Evolutionary conservation across 805 yeast species (phyloP), one percentile per base, ranked within the genome.

Genomic region (Metschnikowia lachancei): DNA sequence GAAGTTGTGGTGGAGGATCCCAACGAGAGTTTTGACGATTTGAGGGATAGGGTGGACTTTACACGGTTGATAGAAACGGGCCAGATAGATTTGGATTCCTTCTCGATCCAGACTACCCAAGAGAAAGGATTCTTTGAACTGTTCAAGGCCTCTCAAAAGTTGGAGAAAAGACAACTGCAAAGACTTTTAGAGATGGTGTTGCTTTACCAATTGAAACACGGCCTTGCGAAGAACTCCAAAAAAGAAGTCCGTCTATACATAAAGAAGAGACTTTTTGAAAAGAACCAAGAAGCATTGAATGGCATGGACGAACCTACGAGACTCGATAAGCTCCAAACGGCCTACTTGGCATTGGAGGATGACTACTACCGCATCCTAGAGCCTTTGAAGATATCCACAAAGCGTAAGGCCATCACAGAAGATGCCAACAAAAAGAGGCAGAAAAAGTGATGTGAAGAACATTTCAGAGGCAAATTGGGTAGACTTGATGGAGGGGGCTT

Each of bases 1-100:
- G 95, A 91, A 56, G 76, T 94, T 33, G 88, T 92, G 0, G 89
- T 94, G 3, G 98, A 94, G 62, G 99, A 94, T 62, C 98, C 98
- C 2, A 87, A 85, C 59, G 97, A 90, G 61, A 80, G 81, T 30
- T 92, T 94, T 66, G 99, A 94, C 60, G 95, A 87, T 59, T 70
- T 94, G 54, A 76, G 99, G 48, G 97, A 94, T 61, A 71, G 92
- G 28, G 77, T 82, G 52, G 98, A 94, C 59, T 70, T 89, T 54
- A 40, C 45, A n/a, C 49, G 67, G 38, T 39, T 56, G 42, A 26
- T 43, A n/a, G 45, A 24, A 16, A 12, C 28, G 10, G 45, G 42
- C 11, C 18, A 39, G 19, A 32, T 55, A 11, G 54, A 49, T 18
- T 29, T 45, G 45, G 42, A 33, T 40, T 30, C 44, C 11, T 33